Evolutionary conservation across 352 stramenopile species (phyloP).

Genomic region (Globisporangium rhizosaccharum): DNA sequence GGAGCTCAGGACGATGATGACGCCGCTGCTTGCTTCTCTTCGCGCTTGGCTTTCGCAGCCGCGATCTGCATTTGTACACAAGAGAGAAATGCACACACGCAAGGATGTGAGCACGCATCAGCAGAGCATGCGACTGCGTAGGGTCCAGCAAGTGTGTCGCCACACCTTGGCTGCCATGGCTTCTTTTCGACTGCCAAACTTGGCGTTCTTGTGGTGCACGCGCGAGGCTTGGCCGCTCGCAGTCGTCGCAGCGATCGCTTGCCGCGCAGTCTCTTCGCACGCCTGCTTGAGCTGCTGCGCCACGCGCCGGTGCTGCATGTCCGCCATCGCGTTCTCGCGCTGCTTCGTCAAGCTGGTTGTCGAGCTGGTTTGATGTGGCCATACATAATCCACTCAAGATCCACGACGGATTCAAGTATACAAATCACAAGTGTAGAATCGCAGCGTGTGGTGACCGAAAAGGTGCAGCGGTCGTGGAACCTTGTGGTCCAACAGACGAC

Average conservation of each 20-base stretch:
- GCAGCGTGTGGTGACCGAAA: slow-evolving; percentile 1
- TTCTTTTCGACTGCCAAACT: slow-evolving; percentile 77
- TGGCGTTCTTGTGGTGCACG: slow-evolving; percentile 83
- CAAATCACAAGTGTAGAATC: background rate
- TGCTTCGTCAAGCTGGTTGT: background rate
- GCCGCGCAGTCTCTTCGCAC: slow-evolving; percentile 76
- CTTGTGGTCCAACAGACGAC: background rate
- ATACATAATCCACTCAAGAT: background rate
- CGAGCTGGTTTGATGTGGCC: background rate
- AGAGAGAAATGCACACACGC: background rate
- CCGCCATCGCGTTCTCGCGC: slow-evolving; percentile 28
- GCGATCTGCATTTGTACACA: slow-evolving; percentile 40
- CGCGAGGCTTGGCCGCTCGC: slow-evolving; percentile 61
- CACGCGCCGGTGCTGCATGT: slow-evolving; percentile 61
- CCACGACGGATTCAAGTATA: background rate
- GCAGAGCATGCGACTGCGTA: background rate
- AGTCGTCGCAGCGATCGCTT: slow-evolving; percentile 71
- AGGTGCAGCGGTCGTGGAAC: background rate
- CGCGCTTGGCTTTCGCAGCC: slow-evolving; percentile 69
- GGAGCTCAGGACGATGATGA: background rate
- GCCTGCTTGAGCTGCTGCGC: slow-evolving; percentile 71
- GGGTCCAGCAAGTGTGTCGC: background rate
- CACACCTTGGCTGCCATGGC: slow-evolving; percentile 72
- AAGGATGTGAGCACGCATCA: slow-evolving; percentile 1
- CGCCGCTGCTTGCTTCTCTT: slow-evolving; percentile 28